Conservation (phyloP, 257 asterid genomes). For the Sherardia arvensis region DNA sequence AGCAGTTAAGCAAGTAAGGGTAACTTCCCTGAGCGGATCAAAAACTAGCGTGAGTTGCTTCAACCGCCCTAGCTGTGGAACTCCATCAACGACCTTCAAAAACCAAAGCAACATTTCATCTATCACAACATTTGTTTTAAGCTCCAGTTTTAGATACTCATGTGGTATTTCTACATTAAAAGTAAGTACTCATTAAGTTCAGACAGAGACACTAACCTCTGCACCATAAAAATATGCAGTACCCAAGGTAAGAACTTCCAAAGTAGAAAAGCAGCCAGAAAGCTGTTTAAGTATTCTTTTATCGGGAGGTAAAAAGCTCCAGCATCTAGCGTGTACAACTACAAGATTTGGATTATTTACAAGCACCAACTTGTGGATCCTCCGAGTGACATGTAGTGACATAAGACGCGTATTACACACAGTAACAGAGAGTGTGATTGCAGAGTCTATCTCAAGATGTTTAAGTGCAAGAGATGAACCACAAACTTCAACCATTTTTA, state of each 20-base stretch:
- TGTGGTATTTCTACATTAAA: too few relatives aligned
- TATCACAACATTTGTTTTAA: too few relatives aligned
- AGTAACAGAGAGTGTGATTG: slow-evolving; percentile 23
- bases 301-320: neutral
- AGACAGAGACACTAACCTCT: too few relatives aligned
- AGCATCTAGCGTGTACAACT: neutral
- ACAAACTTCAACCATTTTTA: neutral
- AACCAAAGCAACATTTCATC: too few relatives aligned
- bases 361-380: neutral
- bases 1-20: too few relatives aligned
- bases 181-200: too few relatives aligned
- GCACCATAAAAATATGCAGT: too few relatives aligned
- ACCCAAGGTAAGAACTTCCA: neutral
- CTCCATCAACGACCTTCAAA: too few relatives aligned
- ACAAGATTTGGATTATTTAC: neutral
- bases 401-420: slow-evolving; percentile 28
- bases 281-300: neutral
- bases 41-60: too few relatives aligned
- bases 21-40: too few relatives aligned
- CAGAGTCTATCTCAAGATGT: neutral
- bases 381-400: slow-evolving; percentile 16
- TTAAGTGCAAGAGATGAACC: neutral
- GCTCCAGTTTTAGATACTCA: too few relatives aligned
- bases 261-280: neutral
- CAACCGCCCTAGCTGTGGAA: too few relatives aligned